Evolutionary conservation across 768 basidiomycete genomes (phyloP).

Genomic region (Phaffia tasmanica): DNA sequence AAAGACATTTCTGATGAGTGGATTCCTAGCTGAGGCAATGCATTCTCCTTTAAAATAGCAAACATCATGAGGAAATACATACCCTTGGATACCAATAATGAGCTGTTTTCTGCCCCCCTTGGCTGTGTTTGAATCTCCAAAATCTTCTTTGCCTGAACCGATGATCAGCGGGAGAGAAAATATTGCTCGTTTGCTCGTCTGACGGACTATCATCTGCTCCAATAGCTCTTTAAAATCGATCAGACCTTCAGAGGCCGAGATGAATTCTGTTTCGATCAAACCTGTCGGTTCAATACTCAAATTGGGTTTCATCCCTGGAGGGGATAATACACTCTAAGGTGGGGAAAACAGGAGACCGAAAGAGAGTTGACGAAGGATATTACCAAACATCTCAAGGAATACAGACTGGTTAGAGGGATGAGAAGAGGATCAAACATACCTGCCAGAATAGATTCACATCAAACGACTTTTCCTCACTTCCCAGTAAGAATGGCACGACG

Average conservation of each 20-base stretch:
- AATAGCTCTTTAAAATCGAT: slow-evolving; percentile 33
- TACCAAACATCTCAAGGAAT: neutral
- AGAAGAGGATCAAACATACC: slow-evolving; percentile 39
- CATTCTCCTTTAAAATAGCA: neutral
- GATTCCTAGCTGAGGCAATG: neutral
- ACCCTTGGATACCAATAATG: slow-evolving; percentile 40
- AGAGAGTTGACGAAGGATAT: neutral
- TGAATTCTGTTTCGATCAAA: neutral
- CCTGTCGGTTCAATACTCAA: neutral
- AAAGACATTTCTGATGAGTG: neutral
- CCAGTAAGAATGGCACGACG: slow-evolving; percentile 83
- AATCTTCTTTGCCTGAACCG: too few relatives aligned
- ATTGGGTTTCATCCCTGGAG: too few relatives aligned
- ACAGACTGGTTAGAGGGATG: neutral
- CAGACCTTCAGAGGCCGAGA: slow-evolving; percentile 28
- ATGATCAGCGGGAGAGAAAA: slow-evolving; percentile 67
- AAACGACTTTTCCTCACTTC: slow-evolving; percentile 55
- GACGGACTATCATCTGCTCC: slow-evolving; percentile 32
- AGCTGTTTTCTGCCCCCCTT: slow-evolving; percentile 30
- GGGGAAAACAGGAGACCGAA: neutral
- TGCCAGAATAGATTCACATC: slow-evolving; percentile 66
- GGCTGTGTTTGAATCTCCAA: too few relatives aligned
- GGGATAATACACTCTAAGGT: too few relatives aligned
- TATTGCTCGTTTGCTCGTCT: slow-evolving; percentile 58
- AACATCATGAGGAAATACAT: neutral